These are phyloP conservation scores for Aristolochia contorta DNA, from an alignment of 164 flowering plant genomes.

Conservation along the genomic window DNA sequence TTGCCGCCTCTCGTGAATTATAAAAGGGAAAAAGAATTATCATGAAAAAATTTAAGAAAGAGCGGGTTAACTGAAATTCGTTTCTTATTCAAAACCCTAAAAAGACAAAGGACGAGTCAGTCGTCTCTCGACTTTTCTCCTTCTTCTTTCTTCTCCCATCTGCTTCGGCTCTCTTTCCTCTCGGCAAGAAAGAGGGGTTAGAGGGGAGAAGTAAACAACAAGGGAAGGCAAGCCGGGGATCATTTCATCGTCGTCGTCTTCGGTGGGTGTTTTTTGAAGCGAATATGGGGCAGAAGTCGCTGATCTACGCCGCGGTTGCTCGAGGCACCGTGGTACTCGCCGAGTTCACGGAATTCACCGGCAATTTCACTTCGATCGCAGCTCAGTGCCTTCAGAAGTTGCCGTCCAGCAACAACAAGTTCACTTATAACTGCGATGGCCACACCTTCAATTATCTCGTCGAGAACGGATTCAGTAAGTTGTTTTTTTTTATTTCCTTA, in stretches of 20 bases:
- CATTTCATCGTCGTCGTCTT: too few relatives aligned
- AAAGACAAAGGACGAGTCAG: neutral
- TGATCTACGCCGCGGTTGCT: slow-evolving; percentile 20
- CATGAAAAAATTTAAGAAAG: too few relatives aligned
- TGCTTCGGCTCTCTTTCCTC: neutral
- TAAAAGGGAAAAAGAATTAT: too few relatives aligned
- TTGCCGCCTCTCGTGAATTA: too few relatives aligned
- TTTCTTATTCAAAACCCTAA: neutral
- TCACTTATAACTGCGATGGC: slow-evolving; percentile 23
- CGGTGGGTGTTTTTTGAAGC: neutral
- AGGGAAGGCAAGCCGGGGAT: neutral
- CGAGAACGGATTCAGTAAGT: slow-evolving; percentile 20
- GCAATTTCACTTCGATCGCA: slow-evolving; percentile 22
- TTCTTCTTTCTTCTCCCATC: neutral
- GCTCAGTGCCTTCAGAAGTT: slow-evolving; percentile 23
- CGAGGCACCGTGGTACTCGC: slow-evolving; percentile 22
- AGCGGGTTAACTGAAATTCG: too few relatives aligned
- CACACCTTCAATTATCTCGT: slow-evolving; percentile 27
- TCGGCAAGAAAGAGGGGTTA: neutral
- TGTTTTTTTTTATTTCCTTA: neutral
- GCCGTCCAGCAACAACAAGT: slow-evolving; percentile 22
- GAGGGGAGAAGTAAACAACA: neutral
- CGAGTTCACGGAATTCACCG: slow-evolving; percentile 21
- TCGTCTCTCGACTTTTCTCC: neutral
- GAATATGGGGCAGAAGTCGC: slow-evolving; percentile 17